Base-by-base conservation (phyloP, 108 stramenopile genomes). In the Skeletonema marinoi region DNA sequence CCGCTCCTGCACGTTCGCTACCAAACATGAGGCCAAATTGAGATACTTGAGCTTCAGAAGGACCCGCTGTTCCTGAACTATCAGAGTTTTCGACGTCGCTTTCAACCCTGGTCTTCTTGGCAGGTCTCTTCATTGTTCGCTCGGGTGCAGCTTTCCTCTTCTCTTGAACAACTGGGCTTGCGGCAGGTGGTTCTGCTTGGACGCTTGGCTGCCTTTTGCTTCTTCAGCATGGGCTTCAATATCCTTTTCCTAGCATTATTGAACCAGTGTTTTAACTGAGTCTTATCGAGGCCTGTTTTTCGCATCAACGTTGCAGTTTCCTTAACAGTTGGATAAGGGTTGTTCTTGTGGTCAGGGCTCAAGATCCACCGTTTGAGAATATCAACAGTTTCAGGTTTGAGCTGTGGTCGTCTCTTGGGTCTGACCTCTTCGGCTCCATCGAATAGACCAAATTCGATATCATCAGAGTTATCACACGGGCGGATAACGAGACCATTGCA, bases 221-320 rank as follows among this genome's bases (percentile, higher is more conserved):
- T 61, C n/a, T 65, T 16, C 51, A 68, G 69, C 14, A 56, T 56
- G 25, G 79, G 79, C 62, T 80, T 80, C 63, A 73, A 46, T 61
- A 80, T 80, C 63, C 79, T 51, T 50, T 80, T 80, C 63, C 79
- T 61, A 14, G 79, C 79, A 65, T 80, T 80, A 58, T 80, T 80
- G 17, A 80, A 80, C 79, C 79, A 80, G 64, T 80, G 79, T 50
- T 74, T 80, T 54, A 80, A 70, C 56, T 80, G 79, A 13, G 16
- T 38, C 54, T 56, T 73, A 33, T 80, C 79, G n/a, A 80, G 44
- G 9, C 71, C 71, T 36, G 79, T 80, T 56, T 58, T 69, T 11
- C 65, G 30, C 39, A 80, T 32, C 19, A 80, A 64, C 19, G 36
- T 14, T 31, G 64, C 61, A 32, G 30, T 66, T 46, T 80, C 79